A percentile compares a stretch with the other conserved stretches of the same genome.
Evolutionary conservation across 2,329 filamentous ascomycete genomes (phyloP).

Genomic region (Fusarium sp.): DNA sequence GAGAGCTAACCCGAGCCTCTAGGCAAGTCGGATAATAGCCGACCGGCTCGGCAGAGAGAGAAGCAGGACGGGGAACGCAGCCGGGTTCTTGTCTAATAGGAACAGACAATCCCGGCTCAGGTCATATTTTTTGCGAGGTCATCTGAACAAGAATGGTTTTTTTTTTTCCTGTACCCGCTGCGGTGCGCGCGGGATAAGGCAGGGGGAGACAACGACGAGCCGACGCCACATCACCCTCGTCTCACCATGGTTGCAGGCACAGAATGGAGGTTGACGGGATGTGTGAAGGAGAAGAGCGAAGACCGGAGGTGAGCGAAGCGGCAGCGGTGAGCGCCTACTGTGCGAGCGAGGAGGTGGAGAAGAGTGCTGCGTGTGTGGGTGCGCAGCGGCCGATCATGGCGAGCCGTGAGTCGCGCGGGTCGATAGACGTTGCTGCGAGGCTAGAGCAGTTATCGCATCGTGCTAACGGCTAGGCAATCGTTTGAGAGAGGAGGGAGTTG

Average conservation of each 20-base stretch:
- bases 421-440: conserved; percentile 9
- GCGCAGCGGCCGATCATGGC: conserved; percentile 26
- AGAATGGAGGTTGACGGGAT: conserved; percentile 18
- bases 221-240: conserved; percentile 41
- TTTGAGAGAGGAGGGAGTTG: background rate
- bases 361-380: conserved; percentile 6
- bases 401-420: conserved; percentile 34
- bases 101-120: conserved; percentile 21
- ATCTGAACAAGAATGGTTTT: conserved; percentile 39
- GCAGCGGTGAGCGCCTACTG: conserved; percentile 24
- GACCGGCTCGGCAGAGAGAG: background rate
- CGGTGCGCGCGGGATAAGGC: conserved; percentile 13
- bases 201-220: conserved; percentile 24
- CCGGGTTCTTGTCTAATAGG: conserved; percentile 10
- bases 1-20: background rate
- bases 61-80: background rate
- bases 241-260: conserved; percentile 27
- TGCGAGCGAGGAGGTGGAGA: conserved; percentile 21
- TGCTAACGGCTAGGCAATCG: conserved; percentile 5
- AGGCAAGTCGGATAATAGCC: background rate
- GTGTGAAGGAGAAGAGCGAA: background rate
- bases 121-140: conserved; percentile 37
- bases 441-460: conserved; percentile 10
- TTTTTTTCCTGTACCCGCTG: conserved; percentile 35
- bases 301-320: conserved; percentile 33